Evolutionary conservation across 2,329 filamentous ascomycete species (phyloP).

Genomic region (Penicillium griseofulvum): DNA sequence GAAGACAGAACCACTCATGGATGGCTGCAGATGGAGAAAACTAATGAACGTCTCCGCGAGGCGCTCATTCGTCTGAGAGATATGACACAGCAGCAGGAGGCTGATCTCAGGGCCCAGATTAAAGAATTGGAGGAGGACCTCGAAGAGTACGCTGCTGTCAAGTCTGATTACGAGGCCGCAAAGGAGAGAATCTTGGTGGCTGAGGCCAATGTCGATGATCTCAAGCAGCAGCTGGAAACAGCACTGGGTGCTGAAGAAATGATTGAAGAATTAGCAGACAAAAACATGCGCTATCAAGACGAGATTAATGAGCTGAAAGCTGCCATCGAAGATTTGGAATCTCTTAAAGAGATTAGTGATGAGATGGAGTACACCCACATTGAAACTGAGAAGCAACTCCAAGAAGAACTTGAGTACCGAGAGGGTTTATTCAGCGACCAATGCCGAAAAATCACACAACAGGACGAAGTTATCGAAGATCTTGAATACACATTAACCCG

Average conservation of each 20-base stretch:
- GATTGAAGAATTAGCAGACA: conserved; percentile 86
- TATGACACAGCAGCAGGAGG: conserved; percentile 79
- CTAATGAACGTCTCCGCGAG: conserved; percentile 82
- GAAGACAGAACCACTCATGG: conserved; percentile 84
- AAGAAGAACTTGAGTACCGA: conserved; percentile 87
- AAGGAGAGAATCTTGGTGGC: conserved; percentile 71
- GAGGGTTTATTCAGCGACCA: conserved; percentile 83
- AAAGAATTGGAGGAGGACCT: conserved; percentile 70
- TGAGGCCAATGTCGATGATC: conserved; percentile 75
- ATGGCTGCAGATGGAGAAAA: conserved; percentile 87
- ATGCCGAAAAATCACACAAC: conserved; percentile 66
- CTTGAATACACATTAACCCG: conserved; percentile 85
- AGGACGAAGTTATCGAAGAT: conserved; percentile 78
- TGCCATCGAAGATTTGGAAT: conserved; percentile 83
- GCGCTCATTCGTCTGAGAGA: conserved; percentile 82
- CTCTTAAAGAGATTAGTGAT: conserved; percentile 86
- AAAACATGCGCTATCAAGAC: conserved; percentile 79
- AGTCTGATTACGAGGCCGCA: conserved; percentile 66
- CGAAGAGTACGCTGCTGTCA: conserved; percentile 64
- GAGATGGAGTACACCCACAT: conserved; percentile 92
- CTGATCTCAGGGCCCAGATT: conserved; percentile 72
- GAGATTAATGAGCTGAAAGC: conserved; percentile 78
- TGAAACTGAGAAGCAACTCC: conserved; percentile 89
- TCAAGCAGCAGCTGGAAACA: conserved; percentile 86
- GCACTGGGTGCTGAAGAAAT: conserved; percentile 87